Evolutionary conservation across 1,139 yeast species (phyloP), one percentile per base, ranked within the genome.

Genomic region (Spathaspora sp.): DNA sequence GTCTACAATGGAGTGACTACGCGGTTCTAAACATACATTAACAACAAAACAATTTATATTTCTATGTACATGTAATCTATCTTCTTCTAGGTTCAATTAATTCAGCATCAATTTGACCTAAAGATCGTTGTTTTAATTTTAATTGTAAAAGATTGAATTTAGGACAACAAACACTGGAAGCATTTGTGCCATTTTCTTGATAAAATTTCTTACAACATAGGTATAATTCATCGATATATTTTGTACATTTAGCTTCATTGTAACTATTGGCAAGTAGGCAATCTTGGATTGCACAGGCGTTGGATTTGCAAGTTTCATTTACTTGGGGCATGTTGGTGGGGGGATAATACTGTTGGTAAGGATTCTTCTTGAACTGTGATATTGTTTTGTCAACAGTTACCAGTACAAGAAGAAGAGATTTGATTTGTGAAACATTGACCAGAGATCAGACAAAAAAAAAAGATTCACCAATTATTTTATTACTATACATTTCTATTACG

Each of bases 1-100:
- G 61, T 65, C 25, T 37, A 59, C 46, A 50, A 57, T 71, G 72
- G 72, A 64, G 63, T 66, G 72, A 71, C 81, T 74, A 76, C 81
- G 88, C 87, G 85, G 89, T 78, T 81, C 84, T 77, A 77, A 80
- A 82, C 86, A 70, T 63, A 82, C 85, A 82, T 70, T 56, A 53
- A 34, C 13, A 31, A 29, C 37, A 42, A 27, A 42, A 44, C 13
- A 23, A 16, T 18, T 5, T 29, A 15, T 45, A 16, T 37, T 17
- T 5, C 16, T 37, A 37, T 17, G n/a, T 37, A 18, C 15, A 16
- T 20, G 11, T 11, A 31, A 18, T 18, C 17, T 27, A 39, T 17
- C 42, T 48, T 24, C 38, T 43, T 42, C 51, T 46, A 39, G 51
- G 48, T 36, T 65, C 60, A 20, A 77, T 50, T 47, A 80, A 60